Conservation (phyloP, 805 yeast genomes). For the Jamesozyma lodderae region DNA sequence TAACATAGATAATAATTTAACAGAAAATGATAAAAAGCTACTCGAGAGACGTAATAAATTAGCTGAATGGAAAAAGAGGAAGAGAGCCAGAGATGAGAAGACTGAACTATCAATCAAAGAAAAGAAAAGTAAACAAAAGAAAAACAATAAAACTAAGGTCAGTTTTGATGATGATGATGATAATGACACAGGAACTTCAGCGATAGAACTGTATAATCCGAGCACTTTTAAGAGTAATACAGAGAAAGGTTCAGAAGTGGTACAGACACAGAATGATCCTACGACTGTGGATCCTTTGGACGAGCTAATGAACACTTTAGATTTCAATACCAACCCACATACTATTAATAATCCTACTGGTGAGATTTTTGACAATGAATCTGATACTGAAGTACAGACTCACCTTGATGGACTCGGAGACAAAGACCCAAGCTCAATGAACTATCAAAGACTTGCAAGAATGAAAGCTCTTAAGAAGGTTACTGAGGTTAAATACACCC, state of each 20-base stretch:
- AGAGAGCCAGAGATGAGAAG: conserved; percentile 17
- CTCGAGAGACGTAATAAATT: conserved; percentile 33
- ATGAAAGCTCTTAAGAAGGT: conserved; percentile 33
- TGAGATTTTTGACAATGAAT: conserved; percentile 1
- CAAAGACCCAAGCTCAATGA: conserved; percentile 18
- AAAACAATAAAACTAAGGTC: conserved; percentile 2
- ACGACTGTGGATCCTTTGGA: conserved; percentile 37
- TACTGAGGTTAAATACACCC: conserved; percentile 19
- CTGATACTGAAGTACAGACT: neutral
- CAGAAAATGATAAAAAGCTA: conserved; percentile 6
- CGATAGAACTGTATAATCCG: neutral
- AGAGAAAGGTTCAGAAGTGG: conserved; percentile 3
- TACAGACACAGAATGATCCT: neutral
- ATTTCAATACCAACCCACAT: neutral
- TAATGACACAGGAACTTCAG: conserved; percentile 8
- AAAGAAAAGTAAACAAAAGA: conserved; percentile 3
- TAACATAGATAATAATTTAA: neutral
- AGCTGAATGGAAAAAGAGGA: conserved; percentile 46
- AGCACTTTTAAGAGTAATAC: neutral
- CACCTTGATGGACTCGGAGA: conserved; percentile 19
- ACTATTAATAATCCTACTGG: neutral
- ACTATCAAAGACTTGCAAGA: conserved; percentile 30
- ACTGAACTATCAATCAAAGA: conserved; percentile 5
- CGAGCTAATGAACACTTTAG: conserved; percentile 32
- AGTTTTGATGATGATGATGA: conserved; percentile 17